phyloP scores from a whole-genome alignment of 1,284 basidiomycete genomes.

The Malassezia pachydermatis region DNA sequence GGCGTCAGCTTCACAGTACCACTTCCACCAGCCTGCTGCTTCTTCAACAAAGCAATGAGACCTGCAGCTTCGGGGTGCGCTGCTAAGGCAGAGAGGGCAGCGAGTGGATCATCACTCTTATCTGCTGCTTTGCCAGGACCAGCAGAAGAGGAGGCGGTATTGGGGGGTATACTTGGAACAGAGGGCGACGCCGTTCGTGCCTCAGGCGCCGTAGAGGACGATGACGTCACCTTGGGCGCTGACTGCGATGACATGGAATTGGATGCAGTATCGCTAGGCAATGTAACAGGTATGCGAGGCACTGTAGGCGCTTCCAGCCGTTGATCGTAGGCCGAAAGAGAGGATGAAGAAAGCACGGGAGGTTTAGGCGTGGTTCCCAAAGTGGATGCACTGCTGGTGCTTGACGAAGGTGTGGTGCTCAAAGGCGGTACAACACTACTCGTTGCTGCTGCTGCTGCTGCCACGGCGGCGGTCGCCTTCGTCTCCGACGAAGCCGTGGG shows the following conservation, averaged over 20 bases:
- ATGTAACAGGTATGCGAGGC: constrained; percentile 10
- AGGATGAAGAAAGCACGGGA: not conserved
- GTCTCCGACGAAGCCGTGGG: not conserved
- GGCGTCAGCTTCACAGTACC: constrained; percentile 38
- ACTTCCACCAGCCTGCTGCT: constrained; percentile 31
- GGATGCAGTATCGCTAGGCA: not conserved
- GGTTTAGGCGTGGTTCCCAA: not conserved
- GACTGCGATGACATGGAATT: not conserved
- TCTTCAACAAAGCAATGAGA: constrained; percentile 36
- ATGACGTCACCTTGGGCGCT: not conserved
- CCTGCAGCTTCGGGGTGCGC: constrained; percentile 42
- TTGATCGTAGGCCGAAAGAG: constrained; percentile 4
- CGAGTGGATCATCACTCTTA: constrained; percentile 22
- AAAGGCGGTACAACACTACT: not conserved
- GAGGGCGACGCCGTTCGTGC: not conserved
- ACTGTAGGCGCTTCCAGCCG: constrained; percentile 15
- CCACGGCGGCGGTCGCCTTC: not conserved
- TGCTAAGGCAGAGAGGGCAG: constrained; percentile 32
- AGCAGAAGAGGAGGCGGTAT: not conserved
- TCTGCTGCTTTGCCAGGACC: not conserved
- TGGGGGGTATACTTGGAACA: not conserved
- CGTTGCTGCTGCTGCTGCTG: not conserved
- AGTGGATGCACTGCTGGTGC: not conserved
- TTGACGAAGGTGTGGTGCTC: not conserved
- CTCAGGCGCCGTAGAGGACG: not conserved